These are phyloP conservation scores for Coleophoma crateriformis DNA, from an alignment of 2,329 filamentous ascomycete genomes.

Conservation along the genomic window DNA sequence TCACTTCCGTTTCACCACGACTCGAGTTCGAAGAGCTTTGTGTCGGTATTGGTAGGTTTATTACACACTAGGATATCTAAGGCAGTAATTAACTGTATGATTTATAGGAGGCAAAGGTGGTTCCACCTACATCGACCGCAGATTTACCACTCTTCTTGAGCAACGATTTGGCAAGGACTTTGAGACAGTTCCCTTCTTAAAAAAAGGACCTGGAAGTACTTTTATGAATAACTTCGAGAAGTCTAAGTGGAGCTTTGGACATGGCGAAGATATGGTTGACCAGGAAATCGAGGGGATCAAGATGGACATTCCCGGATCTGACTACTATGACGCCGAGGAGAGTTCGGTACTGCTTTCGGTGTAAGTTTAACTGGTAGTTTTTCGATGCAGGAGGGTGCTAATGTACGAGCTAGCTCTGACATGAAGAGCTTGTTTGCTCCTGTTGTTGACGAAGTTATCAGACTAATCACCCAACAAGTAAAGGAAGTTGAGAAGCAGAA, in stretches of 20 bases:
- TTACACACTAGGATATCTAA: not conserved
- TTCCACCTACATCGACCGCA: slow-evolving; percentile 19
- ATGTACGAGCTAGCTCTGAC: slow-evolving; percentile 7
- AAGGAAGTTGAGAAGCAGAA: slow-evolving; percentile 4
- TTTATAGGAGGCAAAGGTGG: slow-evolving; percentile 19
- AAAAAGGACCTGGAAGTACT: slow-evolving; percentile 15
- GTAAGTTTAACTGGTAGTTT: slow-evolving; percentile 4
- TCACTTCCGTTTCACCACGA: slow-evolving; percentile 8
- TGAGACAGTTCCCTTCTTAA: slow-evolving; percentile 5
- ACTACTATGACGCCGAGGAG: slow-evolving; percentile 11
- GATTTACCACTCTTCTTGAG: slow-evolving; percentile 13
- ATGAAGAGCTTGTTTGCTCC: slow-evolving; percentile 19
- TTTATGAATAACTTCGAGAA: slow-evolving; percentile 14
- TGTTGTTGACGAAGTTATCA: slow-evolving; percentile 12
- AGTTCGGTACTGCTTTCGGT: slow-evolving; percentile 9
- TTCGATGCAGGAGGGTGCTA: not conserved
- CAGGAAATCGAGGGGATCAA: slow-evolving; percentile 9
- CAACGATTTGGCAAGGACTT: slow-evolving; percentile 12
- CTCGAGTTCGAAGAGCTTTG: slow-evolving; percentile 15
- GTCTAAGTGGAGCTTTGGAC: slow-evolving; percentile 12
- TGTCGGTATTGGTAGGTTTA: slow-evolving; percentile 9
- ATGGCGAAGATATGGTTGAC: slow-evolving; percentile 5
- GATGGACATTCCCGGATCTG: slow-evolving; percentile 10
- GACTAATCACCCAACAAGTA: slow-evolving; percentile 13
- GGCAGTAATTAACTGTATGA: not conserved